Evolutionary conservation across 352 stramenopile species (phyloP).

Genomic region (Globisporangium middletonii): DNA sequence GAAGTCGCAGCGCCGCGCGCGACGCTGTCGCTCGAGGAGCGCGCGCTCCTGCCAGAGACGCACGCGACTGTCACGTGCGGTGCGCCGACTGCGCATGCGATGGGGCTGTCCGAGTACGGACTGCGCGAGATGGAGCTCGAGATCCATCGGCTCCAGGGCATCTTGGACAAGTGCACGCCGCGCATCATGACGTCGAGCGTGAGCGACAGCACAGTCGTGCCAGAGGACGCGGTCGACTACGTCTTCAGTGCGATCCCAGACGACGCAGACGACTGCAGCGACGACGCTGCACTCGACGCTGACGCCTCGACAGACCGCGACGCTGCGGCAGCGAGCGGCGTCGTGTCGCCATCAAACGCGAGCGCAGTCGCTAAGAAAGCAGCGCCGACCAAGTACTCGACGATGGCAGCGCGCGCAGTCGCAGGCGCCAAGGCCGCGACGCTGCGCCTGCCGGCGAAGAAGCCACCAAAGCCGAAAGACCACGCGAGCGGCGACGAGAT

Average conservation of each 20-base stretch:
- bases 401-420: conserved; percentile 50
- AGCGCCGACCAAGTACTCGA: conserved; percentile 43
- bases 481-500: conserved; percentile 19
- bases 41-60: conserved; percentile 39
- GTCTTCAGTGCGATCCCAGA: conserved; percentile 38
- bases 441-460: conserved; percentile 38
- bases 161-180: conserved; percentile 58
- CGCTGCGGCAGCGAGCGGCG: conserved; percentile 12
- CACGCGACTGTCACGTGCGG: conserved; percentile 76
- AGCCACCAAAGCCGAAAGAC: conserved; percentile 28
- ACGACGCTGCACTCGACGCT: conserved; percentile 14
- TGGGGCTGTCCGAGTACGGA: conserved; percentile 69
- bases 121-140: conserved; percentile 81
- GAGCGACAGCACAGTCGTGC: conserved; percentile 29
- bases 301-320: conserved; percentile 14
- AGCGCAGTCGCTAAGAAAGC: conserved; percentile 10
- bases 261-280: conserved; percentile 31
- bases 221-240: conserved; percentile 46
- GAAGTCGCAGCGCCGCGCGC: conserved; percentile 5
- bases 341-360: conserved; percentile 12
- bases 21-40: conserved; percentile 29
- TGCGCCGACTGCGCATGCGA: conserved; percentile 72
- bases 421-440: conserved; percentile 45
- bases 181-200: conserved; percentile 21
- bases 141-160: conserved; percentile 57